Percentiles rank a stretch among this genome's conserved stretches.
Conservation (phyloP, 331 rosid genomes). For the Quercus tomentella region DNA sequence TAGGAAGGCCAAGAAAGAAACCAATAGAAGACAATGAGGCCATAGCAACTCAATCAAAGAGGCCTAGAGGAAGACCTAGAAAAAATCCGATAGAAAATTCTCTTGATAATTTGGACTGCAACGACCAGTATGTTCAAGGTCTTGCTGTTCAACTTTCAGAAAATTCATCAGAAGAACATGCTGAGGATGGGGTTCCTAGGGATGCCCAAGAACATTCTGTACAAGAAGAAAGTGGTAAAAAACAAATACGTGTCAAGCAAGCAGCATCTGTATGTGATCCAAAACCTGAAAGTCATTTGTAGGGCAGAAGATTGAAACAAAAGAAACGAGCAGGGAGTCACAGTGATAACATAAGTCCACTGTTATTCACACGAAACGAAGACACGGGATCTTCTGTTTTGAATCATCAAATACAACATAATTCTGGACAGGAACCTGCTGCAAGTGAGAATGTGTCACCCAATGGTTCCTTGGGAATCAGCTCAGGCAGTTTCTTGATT, state of each 20-base stretch:
- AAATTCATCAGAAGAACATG: slow-evolving; percentile 36
- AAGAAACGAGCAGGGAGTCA: slow-evolving; percentile 14
- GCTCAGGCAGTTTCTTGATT: slow-evolving; percentile 22
- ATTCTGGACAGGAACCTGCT: slow-evolving; percentile 29
- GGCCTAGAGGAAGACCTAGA: no score
- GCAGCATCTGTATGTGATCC: slow-evolving; percentile 29
- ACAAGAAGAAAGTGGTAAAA: slow-evolving; percentile 30
- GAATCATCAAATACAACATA: slow-evolving; percentile 22
- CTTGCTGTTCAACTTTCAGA: slow-evolving; percentile 35
- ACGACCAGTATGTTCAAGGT: slow-evolving; percentile 26
- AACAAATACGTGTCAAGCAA: slow-evolving; percentile 17
- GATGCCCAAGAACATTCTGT: slow-evolving; percentile 23
- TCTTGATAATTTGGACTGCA: slow-evolving; percentile 26
- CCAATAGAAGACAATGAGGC: slow-evolving; percentile 3
- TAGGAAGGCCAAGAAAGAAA: slow-evolving; percentile 43
- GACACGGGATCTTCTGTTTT: slow-evolving; percentile 19
- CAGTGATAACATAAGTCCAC: slow-evolving; percentile 25
- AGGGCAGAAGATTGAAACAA: slow-evolving; percentile 25
- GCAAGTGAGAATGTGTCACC: slow-evolving; percentile 6
- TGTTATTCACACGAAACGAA: slow-evolving; percentile 23
- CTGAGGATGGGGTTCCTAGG: slow-evolving; percentile 29
- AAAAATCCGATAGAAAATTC: slow-evolving; percentile 34
- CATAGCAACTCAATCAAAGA: not conserved
- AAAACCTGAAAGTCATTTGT: slow-evolving; percentile 10
- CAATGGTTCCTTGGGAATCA: slow-evolving; percentile 1